Base-by-base conservation (phyloP, 1,139 yeast genomes). In the Fermentozyma sake region DNA sequence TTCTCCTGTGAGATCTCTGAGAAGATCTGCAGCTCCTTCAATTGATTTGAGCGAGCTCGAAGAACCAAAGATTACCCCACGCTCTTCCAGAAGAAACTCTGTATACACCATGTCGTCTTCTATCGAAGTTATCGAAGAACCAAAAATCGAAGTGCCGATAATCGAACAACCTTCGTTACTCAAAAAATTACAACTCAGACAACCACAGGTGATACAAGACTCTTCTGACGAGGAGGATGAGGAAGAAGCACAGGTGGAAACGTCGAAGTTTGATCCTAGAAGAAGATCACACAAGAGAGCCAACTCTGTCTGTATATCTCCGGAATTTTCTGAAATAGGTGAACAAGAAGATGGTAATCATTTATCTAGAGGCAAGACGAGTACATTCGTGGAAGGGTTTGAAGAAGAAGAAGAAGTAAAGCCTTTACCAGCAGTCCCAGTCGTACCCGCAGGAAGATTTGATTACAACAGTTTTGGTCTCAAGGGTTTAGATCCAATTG, bases 401-500 rank as follows among this genome's bases (percentile, higher is more conserved):
- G 36, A 28, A 4, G 31, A 31, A 15, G 26, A 28, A 19, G 14
- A 33, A 28, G 26, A 24, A 5, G 26, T 29, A 12, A 34, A 37
- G 7, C 17, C 20, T 15, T 12, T 30, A 25, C 29, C 36, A 26
- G 18, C 24, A 18, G 22, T 23, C 14, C 34, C 38, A 30, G 29
- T 28, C 16, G 16, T 19, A 11, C 19, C 40, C 29, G 23, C 35
- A 34, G 25, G 25, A 24, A 22, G 30, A 15, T 52, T 56, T 34
- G 63, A 59, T 32, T 40, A 42, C 26, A 44, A 44, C 31, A 52
- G 58, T 26, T 58, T 55, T 44, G 65, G 63, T 4, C 44, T 58
- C 27, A 50, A 52, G 32, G 65, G 62, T 2, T 59, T 66, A 39
- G 64, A 59, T 14, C 70, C 71, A 28, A 62, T 64, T 41, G 58